Conservation (phyloP, 2,329 filamentous ascomycete genomes). For the Podosphaera fusca region DNA sequence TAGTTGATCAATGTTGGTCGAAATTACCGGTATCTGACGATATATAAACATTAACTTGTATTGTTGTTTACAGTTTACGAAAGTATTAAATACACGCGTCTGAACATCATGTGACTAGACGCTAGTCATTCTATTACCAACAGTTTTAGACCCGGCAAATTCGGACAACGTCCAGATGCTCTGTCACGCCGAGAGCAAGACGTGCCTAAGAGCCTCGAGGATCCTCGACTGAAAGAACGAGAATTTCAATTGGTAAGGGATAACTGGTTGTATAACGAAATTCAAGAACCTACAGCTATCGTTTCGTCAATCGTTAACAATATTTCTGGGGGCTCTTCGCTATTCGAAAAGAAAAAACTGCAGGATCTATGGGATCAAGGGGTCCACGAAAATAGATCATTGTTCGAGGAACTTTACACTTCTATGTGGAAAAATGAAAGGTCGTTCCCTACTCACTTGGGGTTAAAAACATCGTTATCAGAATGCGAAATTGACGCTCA, state of each 20-base stretch:
- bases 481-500: not conserved
- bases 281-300: too few species aligned
- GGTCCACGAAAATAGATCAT: too few species aligned
- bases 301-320: not conserved
- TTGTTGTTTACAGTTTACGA: too few species aligned
- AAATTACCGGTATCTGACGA: too few species aligned
- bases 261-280: too few species aligned
- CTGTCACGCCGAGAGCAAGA: not conserved
- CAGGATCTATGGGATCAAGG: not conserved
- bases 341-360: not conserved
- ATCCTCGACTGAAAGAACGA: not conserved
- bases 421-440: not conserved
- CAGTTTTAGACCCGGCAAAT: not conserved
- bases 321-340: not conserved
- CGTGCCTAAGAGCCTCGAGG: not conserved
- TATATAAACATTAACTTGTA: too few species aligned
- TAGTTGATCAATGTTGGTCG: too few species aligned
- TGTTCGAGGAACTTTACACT: not conserved
- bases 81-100: too few species aligned
- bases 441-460: not conserved
- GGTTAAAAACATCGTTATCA: not conserved
- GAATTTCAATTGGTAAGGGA: not conserved
- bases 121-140: too few species aligned
- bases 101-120: too few species aligned
- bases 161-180: not conserved